These are phyloP conservation scores for Suillus hirtellus DNA, from an alignment of 768 basidiomycete species.

Conservation along the genomic window DNA sequence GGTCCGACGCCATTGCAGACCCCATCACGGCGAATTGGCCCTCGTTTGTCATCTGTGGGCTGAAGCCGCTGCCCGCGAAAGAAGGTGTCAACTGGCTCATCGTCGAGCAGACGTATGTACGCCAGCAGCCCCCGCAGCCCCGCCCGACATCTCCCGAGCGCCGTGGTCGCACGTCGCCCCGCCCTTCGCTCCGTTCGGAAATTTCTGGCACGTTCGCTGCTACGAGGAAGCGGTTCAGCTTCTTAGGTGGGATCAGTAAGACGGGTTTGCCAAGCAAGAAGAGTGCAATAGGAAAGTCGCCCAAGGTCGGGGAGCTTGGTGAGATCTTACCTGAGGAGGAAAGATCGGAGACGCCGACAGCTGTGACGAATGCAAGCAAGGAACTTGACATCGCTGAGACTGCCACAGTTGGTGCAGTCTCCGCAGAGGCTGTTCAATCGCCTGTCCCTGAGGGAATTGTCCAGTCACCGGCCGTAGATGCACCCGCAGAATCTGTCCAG, in stretches of 20 bases:
- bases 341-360: conserved; percentile 30
- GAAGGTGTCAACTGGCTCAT: conserved; percentile 60
- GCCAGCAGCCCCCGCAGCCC: conserved; percentile 32
- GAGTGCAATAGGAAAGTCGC: conserved; percentile 34
- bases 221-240: conserved; percentile 63
- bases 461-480: conserved; percentile 9
- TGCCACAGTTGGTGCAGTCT: conserved; percentile 23
- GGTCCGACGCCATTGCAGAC: conserved; percentile 73
- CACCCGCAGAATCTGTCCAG: neutral
- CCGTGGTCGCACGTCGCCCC: conserved; percentile 40
- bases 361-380: conserved; percentile 30
- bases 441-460: conserved; percentile 7
- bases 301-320: conserved; percentile 67
- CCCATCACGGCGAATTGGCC: conserved; percentile 68
- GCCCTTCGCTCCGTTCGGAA: conserved; percentile 46
- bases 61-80: conserved; percentile 40
- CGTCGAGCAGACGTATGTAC: conserved; percentile 60
- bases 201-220: conserved; percentile 46
- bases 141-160: conserved; percentile 29
- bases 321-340: conserved; percentile 62
- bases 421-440: conserved; percentile 17
- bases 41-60: conserved; percentile 66
- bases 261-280: conserved; percentile 25
- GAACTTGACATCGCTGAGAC: conserved; percentile 20
- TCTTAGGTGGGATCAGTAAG: conserved; percentile 43